phyloP scores from a whole-genome alignment of 331 rosid species.

The Erythrophleum ivorense region DNA sequence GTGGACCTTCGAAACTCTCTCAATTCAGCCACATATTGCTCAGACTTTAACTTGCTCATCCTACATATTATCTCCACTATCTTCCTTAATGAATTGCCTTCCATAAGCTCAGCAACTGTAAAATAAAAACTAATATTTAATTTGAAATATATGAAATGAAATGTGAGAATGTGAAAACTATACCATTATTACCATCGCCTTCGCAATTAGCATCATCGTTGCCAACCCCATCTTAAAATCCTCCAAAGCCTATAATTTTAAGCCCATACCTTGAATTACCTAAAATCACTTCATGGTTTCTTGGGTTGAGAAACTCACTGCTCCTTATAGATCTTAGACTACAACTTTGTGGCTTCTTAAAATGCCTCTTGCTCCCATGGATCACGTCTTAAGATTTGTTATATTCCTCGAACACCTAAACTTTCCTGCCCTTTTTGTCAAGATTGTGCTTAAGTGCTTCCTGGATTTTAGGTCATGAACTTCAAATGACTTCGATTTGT shows the following conservation, averaged over 20 bases:
- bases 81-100: constrained; percentile 47
- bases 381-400: constrained; percentile 94
- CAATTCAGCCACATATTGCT: constrained; percentile 68
- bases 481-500: constrained; percentile 90
- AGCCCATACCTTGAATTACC: constrained; percentile 22
- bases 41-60: constrained; percentile 86
- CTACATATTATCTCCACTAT: constrained; percentile 95
- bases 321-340: no score
- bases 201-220: constrained; percentile 26
- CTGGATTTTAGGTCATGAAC: constrained; percentile 89
- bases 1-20: no score
- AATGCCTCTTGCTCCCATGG: constrained; percentile 50
- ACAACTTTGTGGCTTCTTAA: no score
- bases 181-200: background rate
- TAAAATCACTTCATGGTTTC: no score
- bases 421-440: constrained; percentile 75
- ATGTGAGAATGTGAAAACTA: constrained; percentile 15
- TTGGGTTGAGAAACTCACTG: no score
- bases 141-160: constrained; percentile 28
- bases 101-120: constrained; percentile 82
- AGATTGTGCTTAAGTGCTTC: constrained; percentile 76
- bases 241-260: constrained; percentile 79
- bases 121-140: background rate
- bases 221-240: constrained; percentile 63
- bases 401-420: constrained; percentile 98